Evolutionary conservation across 2,329 filamentous ascomycete genomes (phyloP), one percentile per base, ranked within the genome.

Genomic region (Pleomassaria siparia): DNA sequence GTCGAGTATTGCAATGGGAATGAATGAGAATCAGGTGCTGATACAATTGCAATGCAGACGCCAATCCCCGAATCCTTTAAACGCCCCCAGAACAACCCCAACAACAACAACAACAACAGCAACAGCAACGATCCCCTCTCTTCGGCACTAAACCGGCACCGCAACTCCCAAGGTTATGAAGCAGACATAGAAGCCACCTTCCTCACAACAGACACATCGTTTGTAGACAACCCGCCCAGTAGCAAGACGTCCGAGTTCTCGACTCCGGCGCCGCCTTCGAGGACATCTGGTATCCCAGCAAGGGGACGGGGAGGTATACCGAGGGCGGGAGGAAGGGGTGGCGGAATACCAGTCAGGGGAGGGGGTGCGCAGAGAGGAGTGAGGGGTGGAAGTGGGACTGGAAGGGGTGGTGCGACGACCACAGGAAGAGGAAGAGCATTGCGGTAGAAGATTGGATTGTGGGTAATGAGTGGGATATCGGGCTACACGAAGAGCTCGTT

Each of bases 201-300:
- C 63, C 82, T 96, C 85, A 96, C 91, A 20, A 95, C 89, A 10
- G 91, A 96, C 65, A 95, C 87, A 5, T 89, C 89, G 1, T 96
- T 96, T 64, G 84, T 96, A 46, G 90, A 96, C 26, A 89, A 96
- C 60, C 91, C 91, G 7, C 80, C 80, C 4, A 80, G 79, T 29
- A 76, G 74, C 24, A 82, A 80, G 60, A 65, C 71, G 2, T 70
- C 64, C 49, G 77, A 70, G 49, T 74, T 71, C 49, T 62, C 67
- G 18, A 70, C 66, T 12, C 69, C 71, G 12, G 67, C 71, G 1
- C 64, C 66, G 2, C 55, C 62, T n/a, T 57, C 60, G 13, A 64
- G 53, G 45, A 58, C 54, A 13, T 40, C 57, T 6, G 54, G 58
- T 1, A 37, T 37, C 3, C 39, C 47, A 10, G 53, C 49, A 12